These are phyloP conservation scores for Acanthamoeba sp. DNA, from an alignment of 208 protist genomes.

Conservation along the genomic window DNA sequence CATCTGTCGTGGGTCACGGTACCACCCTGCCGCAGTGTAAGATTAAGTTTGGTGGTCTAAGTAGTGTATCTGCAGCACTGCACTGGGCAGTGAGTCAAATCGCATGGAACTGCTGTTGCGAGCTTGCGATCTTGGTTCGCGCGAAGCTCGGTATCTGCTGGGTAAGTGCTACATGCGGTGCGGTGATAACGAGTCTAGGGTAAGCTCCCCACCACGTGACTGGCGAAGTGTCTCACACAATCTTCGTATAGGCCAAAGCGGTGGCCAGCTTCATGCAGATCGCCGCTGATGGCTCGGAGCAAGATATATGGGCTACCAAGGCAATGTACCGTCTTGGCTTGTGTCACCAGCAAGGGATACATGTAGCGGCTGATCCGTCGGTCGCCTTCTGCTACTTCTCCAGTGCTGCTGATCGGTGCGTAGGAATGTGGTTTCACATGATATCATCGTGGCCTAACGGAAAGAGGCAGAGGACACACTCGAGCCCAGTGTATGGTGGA, in stretches of 20 bases:
- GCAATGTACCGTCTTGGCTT: not conserved
- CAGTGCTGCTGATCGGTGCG: not conserved
- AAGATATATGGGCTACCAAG: not conserved
- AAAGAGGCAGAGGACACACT: too few species aligned
- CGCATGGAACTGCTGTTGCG: not conserved
- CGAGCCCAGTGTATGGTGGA: too few species aligned
- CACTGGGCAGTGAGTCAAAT: not conserved
- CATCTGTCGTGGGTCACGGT: not conserved
- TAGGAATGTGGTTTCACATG: not conserved
- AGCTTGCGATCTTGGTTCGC: not conserved
- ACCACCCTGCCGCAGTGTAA: not conserved
- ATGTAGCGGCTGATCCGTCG: not conserved
- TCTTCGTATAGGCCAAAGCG: not conserved
- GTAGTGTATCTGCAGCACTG: not conserved
- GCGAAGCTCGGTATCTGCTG: not conserved
- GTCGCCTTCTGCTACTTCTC: not conserved
- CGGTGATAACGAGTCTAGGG: not conserved
- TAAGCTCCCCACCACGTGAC: not conserved
- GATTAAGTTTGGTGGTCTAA: not conserved
- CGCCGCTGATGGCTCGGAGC: not conserved
- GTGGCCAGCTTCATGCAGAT: not conserved
- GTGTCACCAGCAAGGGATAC: not conserved
- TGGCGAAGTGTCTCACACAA: not conserved
- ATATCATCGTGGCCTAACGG: too few species aligned
- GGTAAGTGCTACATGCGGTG: not conserved